Evolutionary conservation across 257 asterid genomes (phyloP).

Genomic region (Echium plantagineum): DNA sequence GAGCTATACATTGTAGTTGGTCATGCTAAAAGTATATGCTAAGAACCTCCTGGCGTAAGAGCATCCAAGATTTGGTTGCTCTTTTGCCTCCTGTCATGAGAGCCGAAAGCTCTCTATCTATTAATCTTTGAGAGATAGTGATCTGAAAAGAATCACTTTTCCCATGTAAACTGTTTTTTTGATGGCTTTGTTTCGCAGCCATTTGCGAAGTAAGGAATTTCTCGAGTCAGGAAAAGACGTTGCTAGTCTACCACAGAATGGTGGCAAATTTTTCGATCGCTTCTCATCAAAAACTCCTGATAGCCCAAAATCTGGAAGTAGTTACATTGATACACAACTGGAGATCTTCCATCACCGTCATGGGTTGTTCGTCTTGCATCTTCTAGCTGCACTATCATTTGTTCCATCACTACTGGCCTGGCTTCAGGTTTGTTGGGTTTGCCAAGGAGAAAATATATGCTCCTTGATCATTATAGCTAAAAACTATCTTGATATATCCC

Average conservation of each 20-base stretch:
- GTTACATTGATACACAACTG: constrained; percentile 64
- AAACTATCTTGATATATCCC: background rate
- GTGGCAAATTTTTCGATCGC: constrained; percentile 27
- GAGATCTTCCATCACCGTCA: constrained; percentile 87
- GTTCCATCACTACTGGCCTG: constrained; percentile 83
- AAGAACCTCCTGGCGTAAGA: background rate
- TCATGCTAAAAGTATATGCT: background rate
- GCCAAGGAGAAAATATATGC: background rate
- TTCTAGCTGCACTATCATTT: constrained; percentile 72
- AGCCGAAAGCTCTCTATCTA: background rate
- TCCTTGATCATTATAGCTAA: background rate
- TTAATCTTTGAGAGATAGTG: constrained; percentile 9
- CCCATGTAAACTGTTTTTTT: constrained; percentile 57
- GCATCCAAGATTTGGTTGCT: background rate
- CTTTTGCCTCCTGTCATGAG: too few species aligned
- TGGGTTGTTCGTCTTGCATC: constrained; percentile 71
- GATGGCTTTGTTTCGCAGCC: constrained; percentile 84
- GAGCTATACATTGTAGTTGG: background rate
- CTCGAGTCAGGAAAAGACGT: constrained; percentile 31
- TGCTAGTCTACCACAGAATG: constrained; percentile 20
- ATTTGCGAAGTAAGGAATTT: constrained; percentile 42
- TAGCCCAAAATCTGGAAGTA: constrained; percentile 52
- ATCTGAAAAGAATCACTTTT: constrained; percentile 28
- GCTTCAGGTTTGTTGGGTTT: constrained; percentile 56
- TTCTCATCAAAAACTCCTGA: constrained; percentile 24